Conservation (phyloP, 768 basidiomycete species). For the Suillus tomentosus region DNA sequence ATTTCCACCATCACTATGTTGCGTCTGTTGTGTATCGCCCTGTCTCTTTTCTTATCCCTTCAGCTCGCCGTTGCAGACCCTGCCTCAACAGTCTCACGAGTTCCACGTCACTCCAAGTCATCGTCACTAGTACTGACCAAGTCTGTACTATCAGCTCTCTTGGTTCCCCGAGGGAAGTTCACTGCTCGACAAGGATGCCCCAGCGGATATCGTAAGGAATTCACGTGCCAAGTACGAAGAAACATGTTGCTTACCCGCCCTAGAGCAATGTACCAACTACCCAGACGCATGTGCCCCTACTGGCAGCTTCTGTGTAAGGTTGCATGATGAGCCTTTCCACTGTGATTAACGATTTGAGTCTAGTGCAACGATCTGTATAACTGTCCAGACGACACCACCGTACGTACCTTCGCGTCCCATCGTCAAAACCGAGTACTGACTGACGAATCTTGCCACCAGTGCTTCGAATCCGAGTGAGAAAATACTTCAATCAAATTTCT, state of each 20-base stretch:
- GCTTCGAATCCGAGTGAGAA: constrained; percentile 12
- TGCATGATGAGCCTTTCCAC: too few relatives aligned
- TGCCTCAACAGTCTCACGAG: background rate
- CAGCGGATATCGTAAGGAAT: background rate
- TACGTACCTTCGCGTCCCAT: constrained; percentile 7
- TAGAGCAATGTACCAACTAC: constrained; percentile 19
- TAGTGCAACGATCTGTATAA: constrained; percentile 16
- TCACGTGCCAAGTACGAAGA: background rate
- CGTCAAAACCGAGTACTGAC: background rate
- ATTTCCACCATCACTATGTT: background rate
- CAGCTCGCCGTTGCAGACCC: constrained; percentile 3
- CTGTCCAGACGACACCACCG: constrained; percentile 22
- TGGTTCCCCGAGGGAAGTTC: background rate
- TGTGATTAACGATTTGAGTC: background rate
- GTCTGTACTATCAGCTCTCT: background rate
- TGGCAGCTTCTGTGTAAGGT: constrained; percentile 26
- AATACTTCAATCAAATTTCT: background rate
- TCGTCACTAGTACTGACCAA: background rate
- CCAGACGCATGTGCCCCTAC: constrained; percentile 19
- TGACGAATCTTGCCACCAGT: constrained; percentile 13
- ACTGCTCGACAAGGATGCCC: background rate
- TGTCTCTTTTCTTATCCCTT: constrained; percentile 1
- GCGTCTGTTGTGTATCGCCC: background rate
- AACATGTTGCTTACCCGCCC: background rate
- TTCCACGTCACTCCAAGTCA: background rate